A percentile compares a stretch with the other conserved stretches of the same genome.
Conservation (phyloP, 1,139 yeast species). For the Geotrichum histeridarum region DNA sequence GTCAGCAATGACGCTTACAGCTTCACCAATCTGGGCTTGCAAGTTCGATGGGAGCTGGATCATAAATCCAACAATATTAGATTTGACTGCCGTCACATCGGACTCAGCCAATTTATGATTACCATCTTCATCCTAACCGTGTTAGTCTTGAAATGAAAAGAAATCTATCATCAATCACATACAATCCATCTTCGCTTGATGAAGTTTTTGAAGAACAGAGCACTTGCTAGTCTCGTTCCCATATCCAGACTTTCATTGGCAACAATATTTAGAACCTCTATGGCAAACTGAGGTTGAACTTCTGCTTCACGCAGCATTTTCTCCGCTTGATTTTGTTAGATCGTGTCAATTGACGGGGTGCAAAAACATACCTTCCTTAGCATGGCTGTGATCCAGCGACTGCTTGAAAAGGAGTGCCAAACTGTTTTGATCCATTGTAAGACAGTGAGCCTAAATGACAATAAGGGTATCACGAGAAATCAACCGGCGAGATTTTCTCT, state of each 20-base stretch:
- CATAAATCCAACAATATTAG: slow-evolving; percentile 78
- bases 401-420: slow-evolving; percentile 19
- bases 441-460: neutral
- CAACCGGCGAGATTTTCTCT: neutral
- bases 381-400: slow-evolving; percentile 21
- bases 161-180: slow-evolving; percentile 18
- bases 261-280: slow-evolving; percentile 69
- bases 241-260: slow-evolving; percentile 54
- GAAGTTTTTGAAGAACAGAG: slow-evolving; percentile 84
- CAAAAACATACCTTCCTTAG: slow-evolving; percentile 19
- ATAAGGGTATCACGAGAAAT: neutral
- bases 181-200: slow-evolving; percentile 75
- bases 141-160: neutral
- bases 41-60: slow-evolving; percentile 66
- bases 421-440: slow-evolving; percentile 9
- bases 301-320: slow-evolving; percentile 54
- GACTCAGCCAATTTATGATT: slow-evolving; percentile 55
- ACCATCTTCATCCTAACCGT: slow-evolving; percentile 69
- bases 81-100: slow-evolving; percentile 66
- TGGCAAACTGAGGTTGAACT: slow-evolving; percentile 63
- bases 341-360: neutral
- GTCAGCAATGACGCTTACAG: slow-evolving; percentile 88
- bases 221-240: slow-evolving; percentile 76
- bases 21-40: slow-evolving; percentile 90
- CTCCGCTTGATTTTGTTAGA: slow-evolving; percentile 33